Evolutionary conservation across 352 stramenopile species (phyloP).

Genomic region (Phytopythium mirpurense): DNA sequence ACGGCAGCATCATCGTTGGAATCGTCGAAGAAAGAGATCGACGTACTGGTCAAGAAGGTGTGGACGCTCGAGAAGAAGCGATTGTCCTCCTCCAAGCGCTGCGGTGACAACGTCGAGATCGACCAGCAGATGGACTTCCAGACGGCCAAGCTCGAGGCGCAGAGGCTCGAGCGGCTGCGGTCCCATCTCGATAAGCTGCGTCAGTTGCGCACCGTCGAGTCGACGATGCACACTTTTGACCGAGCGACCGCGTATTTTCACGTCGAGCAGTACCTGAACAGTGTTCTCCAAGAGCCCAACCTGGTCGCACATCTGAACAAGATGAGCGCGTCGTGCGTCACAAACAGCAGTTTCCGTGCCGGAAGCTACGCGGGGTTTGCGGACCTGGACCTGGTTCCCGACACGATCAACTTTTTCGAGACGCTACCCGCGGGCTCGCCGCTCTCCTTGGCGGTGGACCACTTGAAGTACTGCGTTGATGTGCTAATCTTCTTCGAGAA

Average conservation of each 20-base stretch:
- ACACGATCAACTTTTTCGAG: slow-evolving; percentile 70
- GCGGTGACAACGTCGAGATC: slow-evolving; percentile 55
- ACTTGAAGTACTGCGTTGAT: slow-evolving; percentile 80
- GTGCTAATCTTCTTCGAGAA: slow-evolving; percentile 87
- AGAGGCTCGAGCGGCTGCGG: slow-evolving; percentile 63
- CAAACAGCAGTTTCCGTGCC: slow-evolving; percentile 13
- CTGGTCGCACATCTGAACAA: slow-evolving; percentile 72
- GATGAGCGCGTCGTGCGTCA: slow-evolving; percentile 45
- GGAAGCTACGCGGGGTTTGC: slow-evolving; percentile 7
- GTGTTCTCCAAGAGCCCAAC: slow-evolving; percentile 60
- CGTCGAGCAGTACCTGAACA: slow-evolving; percentile 79
- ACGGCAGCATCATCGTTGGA: slow-evolving; percentile 50
- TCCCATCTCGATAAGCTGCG: slow-evolving; percentile 62
- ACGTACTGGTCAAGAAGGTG: slow-evolving; percentile 65
- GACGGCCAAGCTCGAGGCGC: slow-evolving; percentile 63
- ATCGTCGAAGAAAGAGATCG: slow-evolving; percentile 58
- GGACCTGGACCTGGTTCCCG: slow-evolving; percentile 57
- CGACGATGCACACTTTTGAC: slow-evolving; percentile 75
- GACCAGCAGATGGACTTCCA: slow-evolving; percentile 54
- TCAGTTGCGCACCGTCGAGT: slow-evolving; percentile 70
- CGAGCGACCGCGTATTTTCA: slow-evolving; percentile 76
- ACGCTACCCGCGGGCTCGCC: slow-evolving; percentile 36
- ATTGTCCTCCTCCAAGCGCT: slow-evolving; percentile 46
- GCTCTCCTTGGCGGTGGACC: slow-evolving; percentile 56
- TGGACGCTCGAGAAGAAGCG: slow-evolving; percentile 60